These are phyloP conservation scores for Eucalyptus curtisii DNA, from an alignment of 345 rosid genomes.

Conservation along the genomic window DNA sequence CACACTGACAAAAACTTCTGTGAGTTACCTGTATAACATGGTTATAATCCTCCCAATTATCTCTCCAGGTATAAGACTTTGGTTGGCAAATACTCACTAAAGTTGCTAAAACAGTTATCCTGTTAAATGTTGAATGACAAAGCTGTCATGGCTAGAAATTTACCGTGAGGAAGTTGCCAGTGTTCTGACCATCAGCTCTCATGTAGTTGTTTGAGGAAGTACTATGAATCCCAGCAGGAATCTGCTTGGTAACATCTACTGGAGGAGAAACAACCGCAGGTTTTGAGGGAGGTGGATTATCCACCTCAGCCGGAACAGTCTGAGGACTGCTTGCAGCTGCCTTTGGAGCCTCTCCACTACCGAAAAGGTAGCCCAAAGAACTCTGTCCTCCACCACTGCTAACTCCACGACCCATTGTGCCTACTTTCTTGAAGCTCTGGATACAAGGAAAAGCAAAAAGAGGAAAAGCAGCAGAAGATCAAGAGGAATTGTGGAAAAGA, in stretches of 20 bases:
- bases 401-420: constrained; percentile 67
- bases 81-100: not conserved
- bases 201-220: constrained; percentile 55
- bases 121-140: not conserved
- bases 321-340: constrained; percentile 19
- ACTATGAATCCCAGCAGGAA: constrained; percentile 60
- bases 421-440: not conserved
- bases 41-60: not conserved
- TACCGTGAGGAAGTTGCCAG: constrained; percentile 82
- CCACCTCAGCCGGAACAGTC: constrained; percentile 19
- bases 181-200: constrained; percentile 78
- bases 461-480: not conserved
- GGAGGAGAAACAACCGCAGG: constrained; percentile 28
- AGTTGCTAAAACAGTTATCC: not conserved
- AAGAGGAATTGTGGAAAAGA: not conserved
- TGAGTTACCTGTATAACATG: not conserved
- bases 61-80: not conserved
- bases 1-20: not conserved
- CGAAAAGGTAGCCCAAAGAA: constrained; percentile 75
- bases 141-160: not conserved
- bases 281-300: constrained; percentile 16
- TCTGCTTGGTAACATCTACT: constrained; percentile 31
- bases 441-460: not conserved
- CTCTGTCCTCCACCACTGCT: constrained; percentile 88
- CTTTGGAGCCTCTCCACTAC: constrained; percentile 65